phyloP scores from a whole-genome alignment of 768 basidiomycete genomes.

The Tylopilus rubrobrunneus region DNA sequence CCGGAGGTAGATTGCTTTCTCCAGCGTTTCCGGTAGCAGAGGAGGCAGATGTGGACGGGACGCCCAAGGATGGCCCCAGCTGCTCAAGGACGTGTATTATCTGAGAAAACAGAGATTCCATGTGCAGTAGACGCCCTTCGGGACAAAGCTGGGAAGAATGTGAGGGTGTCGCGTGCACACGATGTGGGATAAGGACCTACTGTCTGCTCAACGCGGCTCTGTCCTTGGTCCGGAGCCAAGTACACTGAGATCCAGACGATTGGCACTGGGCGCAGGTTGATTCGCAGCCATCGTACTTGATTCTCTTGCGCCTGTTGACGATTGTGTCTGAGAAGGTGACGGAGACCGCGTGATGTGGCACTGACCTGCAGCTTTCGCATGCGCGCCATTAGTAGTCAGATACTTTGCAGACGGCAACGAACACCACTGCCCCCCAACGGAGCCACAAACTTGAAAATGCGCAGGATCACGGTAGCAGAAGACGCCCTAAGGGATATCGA shows the following conservation, averaged over 20 bases:
- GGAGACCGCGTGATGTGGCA: constrained; percentile 22
- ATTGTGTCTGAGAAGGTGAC: constrained; percentile 16
- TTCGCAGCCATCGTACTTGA: constrained; percentile 95
- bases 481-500: too few relatives aligned
- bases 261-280: too few relatives aligned
- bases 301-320: constrained; percentile 75
- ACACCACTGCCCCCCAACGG: too few relatives aligned
- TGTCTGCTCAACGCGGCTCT: constrained; percentile 86
- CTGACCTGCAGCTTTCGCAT: constrained; percentile 84
- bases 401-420: too few relatives aligned
- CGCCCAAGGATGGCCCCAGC: constrained; percentile 51
- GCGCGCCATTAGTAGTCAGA: too few relatives aligned
- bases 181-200: constrained; percentile 42
- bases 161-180: constrained; percentile 15
- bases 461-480: too few relatives aligned
- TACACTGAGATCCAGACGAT: too few relatives aligned
- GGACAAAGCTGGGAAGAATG: constrained; percentile 64
- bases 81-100: constrained; percentile 77
- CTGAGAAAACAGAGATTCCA: constrained; percentile 84
- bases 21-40: constrained; percentile 11
- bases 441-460: too few relatives aligned
- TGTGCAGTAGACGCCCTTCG: constrained; percentile 80
- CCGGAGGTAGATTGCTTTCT: constrained; percentile 20
- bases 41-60: constrained; percentile 35
- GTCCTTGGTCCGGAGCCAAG: too few relatives aligned